These are phyloP conservation scores for Physcomitrium patens DNA, from an alignment of 225 moss, liverwort and hornwort genomes.

Conservation along the genomic window DNA sequence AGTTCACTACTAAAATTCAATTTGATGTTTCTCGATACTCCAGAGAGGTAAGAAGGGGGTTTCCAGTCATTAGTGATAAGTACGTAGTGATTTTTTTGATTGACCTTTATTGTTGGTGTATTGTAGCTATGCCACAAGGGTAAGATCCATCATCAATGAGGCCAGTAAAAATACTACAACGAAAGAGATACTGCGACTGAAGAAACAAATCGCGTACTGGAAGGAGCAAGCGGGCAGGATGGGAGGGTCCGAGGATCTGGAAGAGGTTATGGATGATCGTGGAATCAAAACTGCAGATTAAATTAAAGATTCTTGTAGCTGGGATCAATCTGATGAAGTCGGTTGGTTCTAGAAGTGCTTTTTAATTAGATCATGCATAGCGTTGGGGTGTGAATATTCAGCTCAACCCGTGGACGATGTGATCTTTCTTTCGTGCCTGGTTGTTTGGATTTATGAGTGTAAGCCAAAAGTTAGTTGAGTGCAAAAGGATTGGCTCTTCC, in stretches of 20 bases:
- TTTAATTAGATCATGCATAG: slow-evolving; percentile 19
- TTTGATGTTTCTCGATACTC: not conserved
- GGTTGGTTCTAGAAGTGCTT: too few relatives aligned
- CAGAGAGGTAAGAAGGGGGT: too few relatives aligned
- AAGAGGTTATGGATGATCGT: slow-evolving; percentile 68
- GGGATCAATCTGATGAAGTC: not conserved
- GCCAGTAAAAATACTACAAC: slow-evolving; percentile 77
- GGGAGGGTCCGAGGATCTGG: slow-evolving; percentile 69
- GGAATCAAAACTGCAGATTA: slow-evolving; percentile 23
- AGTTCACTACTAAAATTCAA: not conserved
- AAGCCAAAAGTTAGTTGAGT: slow-evolving; percentile 27
- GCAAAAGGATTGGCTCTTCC: slow-evolving; percentile 26
- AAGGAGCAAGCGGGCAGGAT: slow-evolving; percentile 74
- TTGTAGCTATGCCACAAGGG: slow-evolving; percentile 76
- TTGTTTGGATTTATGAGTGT: slow-evolving; percentile 16
- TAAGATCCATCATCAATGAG: slow-evolving; percentile 80
- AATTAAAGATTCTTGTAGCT: not conserved
- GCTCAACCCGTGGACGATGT: slow-evolving; percentile 18
- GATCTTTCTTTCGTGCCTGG: slow-evolving; percentile 25
- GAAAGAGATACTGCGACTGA: slow-evolving; percentile 73
- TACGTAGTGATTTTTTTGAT: not conserved
- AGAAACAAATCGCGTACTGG: slow-evolving; percentile 71
- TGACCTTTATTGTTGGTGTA: not conserved
- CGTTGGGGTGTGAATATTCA: slow-evolving; percentile 21
- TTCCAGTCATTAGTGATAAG: not conserved